These are phyloP conservation scores for Epichloe baconii DNA, from an alignment of 2,329 filamentous ascomycete species.

Conservation along the genomic window DNA sequence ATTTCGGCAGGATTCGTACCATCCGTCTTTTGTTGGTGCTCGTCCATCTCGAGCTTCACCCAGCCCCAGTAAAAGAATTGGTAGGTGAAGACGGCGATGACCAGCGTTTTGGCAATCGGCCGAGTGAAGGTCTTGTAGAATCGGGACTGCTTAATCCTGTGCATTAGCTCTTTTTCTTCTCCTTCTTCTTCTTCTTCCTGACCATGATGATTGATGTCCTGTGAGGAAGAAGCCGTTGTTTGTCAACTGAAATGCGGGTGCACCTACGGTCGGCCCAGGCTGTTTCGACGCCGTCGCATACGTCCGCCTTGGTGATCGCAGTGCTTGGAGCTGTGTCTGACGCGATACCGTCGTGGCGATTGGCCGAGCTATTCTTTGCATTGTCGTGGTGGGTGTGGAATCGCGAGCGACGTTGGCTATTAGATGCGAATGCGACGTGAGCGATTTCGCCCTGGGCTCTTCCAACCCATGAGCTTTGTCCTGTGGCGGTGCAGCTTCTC, in stretches of 20 bases:
- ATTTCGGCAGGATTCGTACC: slow-evolving; percentile 25
- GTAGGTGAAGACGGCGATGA: slow-evolving; percentile 66
- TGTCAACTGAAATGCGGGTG: too few species aligned
- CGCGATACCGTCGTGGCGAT: not conserved
- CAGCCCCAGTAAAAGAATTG: slow-evolving; percentile 65
- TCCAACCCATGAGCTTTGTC: not conserved
- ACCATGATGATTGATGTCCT: not conserved
- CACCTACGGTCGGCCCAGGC: slow-evolving; percentile 15
- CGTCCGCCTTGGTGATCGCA: slow-evolving; percentile 4
- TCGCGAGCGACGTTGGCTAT: too few species aligned
- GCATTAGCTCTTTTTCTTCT: not conserved
- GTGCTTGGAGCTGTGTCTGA: not conserved
- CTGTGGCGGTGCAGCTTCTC: not conserved
- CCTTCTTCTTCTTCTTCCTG: not conserved
- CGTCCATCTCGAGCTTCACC: slow-evolving; percentile 60
- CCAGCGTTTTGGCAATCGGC: slow-evolving; percentile 59
- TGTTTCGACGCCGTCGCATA: slow-evolving; percentile 15
- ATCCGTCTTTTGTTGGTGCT: slow-evolving; percentile 46
- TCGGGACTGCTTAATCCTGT: slow-evolving; percentile 29
- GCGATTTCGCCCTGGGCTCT: too few species aligned
- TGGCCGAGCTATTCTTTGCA: not conserved
- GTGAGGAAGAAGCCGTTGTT: not conserved
- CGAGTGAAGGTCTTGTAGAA: slow-evolving; percentile 68
- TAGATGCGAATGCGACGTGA: not conserved
- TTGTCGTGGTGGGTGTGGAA: not conserved